Conservation (phyloP, 345 rosid species). For the Sisymbrium altissimum region DNA sequence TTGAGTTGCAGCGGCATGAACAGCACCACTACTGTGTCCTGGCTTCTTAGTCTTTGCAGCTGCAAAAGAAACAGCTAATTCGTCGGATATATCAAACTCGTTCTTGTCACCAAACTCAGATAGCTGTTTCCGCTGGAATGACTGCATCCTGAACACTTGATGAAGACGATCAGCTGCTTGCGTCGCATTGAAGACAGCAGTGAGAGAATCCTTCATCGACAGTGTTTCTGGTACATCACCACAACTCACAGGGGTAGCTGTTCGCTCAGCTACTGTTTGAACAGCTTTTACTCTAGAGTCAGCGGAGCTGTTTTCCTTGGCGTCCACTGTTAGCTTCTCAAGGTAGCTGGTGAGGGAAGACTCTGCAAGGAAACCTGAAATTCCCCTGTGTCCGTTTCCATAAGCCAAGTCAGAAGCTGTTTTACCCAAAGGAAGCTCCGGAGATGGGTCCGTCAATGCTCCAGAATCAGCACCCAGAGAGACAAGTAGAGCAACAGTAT, state of each 20-base stretch:
- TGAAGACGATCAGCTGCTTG: constrained; percentile 89
- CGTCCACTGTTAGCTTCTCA: constrained; percentile 56
- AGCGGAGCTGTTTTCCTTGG: constrained; percentile 37
- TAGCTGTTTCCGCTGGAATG: constrained; percentile 67
- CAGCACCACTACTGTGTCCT: constrained; percentile 39
- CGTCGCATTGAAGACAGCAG: constrained; percentile 80
- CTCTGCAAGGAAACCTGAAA: constrained; percentile 92
- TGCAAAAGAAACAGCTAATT: constrained; percentile 55
- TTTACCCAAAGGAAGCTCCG: constrained; percentile 71
- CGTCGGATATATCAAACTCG: constrained; percentile 48
- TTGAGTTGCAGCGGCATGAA: constrained; percentile 68
- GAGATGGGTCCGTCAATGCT: constrained; percentile 68
- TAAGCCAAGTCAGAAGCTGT: constrained; percentile 93
- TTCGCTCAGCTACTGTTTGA: constrained; percentile 58
- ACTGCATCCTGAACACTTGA: constrained; percentile 80
- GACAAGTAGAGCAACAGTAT: constrained; percentile 68
- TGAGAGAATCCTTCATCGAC: constrained; percentile 76
- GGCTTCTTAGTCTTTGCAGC: constrained; percentile 47
- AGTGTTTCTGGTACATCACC: constrained; percentile 59
- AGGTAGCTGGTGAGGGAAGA: constrained; percentile 72
- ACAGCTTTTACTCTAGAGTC: constrained; percentile 50
- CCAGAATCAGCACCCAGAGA: constrained; percentile 75
- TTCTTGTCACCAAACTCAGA: constrained; percentile 39
- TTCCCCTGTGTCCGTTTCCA: constrained; percentile 82
- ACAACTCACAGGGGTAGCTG: constrained; percentile 50